Evolutionary conservation across 2,329 filamentous ascomycete species (phyloP).

Genomic region (Aspergillus neotritici): DNA sequence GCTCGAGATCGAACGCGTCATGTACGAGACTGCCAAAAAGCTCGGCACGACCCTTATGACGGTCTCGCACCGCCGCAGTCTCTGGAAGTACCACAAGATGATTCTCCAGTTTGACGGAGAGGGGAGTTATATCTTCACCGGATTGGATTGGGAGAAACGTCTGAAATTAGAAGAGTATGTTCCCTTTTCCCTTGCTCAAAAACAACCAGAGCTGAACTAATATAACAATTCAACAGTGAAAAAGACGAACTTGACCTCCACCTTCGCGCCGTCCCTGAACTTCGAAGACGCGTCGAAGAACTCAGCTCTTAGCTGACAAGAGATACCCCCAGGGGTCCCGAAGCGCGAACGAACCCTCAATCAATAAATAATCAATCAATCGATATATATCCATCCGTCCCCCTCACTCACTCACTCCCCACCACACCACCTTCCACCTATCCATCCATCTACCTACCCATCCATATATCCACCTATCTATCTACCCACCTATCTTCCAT

Average conservation of each 20-base stretch:
- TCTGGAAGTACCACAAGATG: slow-evolving; percentile 94
- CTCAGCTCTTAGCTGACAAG: slow-evolving; percentile 49
- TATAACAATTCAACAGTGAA: slow-evolving; percentile 49
- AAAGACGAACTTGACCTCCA: slow-evolving; percentile 87
- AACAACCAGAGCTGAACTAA: slow-evolving; percentile 11
- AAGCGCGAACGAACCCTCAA: no score
- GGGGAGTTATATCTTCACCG: slow-evolving; percentile 83
- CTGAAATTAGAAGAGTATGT: slow-evolving; percentile 76
- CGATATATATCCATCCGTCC: no score
- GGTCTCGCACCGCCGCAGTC: slow-evolving; percentile 78
- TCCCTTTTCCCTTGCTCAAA: background rate
- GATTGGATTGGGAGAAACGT: slow-evolving; percentile 78
- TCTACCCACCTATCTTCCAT: no score
- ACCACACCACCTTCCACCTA: no score
- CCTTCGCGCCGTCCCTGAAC: slow-evolving; percentile 77
- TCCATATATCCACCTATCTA: no score
- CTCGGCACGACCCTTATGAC: slow-evolving; percentile 95
- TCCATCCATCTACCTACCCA: no score
- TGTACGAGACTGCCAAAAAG: slow-evolving; percentile 94
- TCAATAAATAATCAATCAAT: no score
- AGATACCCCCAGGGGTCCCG: no score
- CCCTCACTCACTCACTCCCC: no score
- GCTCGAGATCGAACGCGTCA: slow-evolving; percentile 84
- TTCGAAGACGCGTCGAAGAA: slow-evolving; percentile 79
- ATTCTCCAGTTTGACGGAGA: slow-evolving; percentile 97